Conservation (phyloP, 2,329 filamentous ascomycete genomes). For the Penicillium paneum region DNA sequence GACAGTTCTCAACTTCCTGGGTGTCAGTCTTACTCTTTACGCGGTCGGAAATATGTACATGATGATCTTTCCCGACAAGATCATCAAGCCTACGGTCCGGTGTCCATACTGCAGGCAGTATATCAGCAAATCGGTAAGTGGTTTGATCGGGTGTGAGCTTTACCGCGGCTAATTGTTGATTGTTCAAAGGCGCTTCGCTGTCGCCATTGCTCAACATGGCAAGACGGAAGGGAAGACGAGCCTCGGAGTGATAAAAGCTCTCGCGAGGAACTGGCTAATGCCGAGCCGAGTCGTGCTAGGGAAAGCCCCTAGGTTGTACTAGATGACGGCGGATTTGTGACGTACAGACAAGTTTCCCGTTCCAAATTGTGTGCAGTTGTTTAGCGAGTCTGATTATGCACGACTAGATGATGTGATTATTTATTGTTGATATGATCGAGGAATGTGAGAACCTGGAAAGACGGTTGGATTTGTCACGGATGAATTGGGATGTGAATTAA, state of each 20-base stretch:
- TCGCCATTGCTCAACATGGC: conserved; percentile 58
- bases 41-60: conserved; percentile 62
- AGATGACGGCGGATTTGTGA: neutral
- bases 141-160: neutral
- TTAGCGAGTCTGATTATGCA: neutral
- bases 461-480: neutral
- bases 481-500: neutral
- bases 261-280: neutral
- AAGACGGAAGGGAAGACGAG: conserved; percentile 53
- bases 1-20: conserved; percentile 62
- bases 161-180: conserved; percentile 7
- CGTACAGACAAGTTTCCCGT: too few species aligned
- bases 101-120: conserved; percentile 54
- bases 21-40: conserved; percentile 65
- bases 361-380: neutral
- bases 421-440: neutral
- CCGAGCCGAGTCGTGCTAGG: neutral
- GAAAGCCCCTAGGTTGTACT: neutral
- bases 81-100: conserved; percentile 68
- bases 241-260: neutral
- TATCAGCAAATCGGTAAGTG: conserved; percentile 60
- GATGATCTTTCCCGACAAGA: conserved; percentile 59
- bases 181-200: conserved; percentile 47
- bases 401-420: neutral
- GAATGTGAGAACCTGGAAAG: too few species aligned